Percentiles rank a stretch among this genome's conserved stretches.
Conservation (phyloP, 2,329 filamentous ascomycete species). For the Aspergillus sp. region DNA sequence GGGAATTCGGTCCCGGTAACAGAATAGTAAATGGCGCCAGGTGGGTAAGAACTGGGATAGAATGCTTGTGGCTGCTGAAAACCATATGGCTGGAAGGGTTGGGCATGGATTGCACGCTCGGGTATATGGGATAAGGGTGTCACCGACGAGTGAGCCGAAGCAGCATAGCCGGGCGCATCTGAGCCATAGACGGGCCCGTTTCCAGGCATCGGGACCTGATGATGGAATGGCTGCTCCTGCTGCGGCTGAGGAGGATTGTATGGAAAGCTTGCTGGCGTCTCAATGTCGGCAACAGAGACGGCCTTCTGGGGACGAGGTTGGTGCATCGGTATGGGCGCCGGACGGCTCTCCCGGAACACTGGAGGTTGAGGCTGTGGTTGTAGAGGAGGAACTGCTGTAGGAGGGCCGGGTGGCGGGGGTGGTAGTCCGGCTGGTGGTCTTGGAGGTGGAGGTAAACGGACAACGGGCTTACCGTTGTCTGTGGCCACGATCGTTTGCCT, state of each 20-base stretch:
- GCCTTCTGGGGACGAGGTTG: slow-evolving; percentile 94
- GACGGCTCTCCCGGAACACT: slow-evolving; percentile 61
- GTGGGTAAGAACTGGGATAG: slow-evolving; percentile 59
- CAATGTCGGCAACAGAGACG: slow-evolving; percentile 89
- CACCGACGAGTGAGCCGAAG: slow-evolving; percentile 58
- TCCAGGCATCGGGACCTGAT: slow-evolving; percentile 82
- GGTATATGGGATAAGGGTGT: slow-evolving; percentile 90
- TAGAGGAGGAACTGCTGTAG: slow-evolving; percentile 24
- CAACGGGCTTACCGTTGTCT: slow-evolving; percentile 70
- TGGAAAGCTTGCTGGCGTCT: slow-evolving; percentile 69
- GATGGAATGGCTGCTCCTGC: slow-evolving; percentile 85
- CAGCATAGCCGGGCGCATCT: slow-evolving; percentile 64
- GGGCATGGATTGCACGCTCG: slow-evolving; percentile 86
- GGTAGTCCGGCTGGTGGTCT: slow-evolving; percentile 33
- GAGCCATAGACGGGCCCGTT: slow-evolving; percentile 57
- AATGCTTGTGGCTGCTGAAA: slow-evolving; percentile 61
- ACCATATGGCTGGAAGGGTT: slow-evolving; percentile 78
- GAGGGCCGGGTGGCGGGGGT: slow-evolving; percentile 21
- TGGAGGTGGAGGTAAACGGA: slow-evolving; percentile 73
- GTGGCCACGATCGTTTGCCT: slow-evolving; percentile 60
- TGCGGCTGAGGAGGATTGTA: slow-evolving; percentile 63
- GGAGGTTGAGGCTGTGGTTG: slow-evolving; percentile 56
- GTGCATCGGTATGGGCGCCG: slow-evolving; percentile 73
- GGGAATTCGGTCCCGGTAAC: slow-evolving; percentile 43
- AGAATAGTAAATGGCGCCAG: slow-evolving; percentile 70